phyloP scores from a whole-genome alignment of 257 asterid genomes.

The Solanum ahanhuiri region DNA sequence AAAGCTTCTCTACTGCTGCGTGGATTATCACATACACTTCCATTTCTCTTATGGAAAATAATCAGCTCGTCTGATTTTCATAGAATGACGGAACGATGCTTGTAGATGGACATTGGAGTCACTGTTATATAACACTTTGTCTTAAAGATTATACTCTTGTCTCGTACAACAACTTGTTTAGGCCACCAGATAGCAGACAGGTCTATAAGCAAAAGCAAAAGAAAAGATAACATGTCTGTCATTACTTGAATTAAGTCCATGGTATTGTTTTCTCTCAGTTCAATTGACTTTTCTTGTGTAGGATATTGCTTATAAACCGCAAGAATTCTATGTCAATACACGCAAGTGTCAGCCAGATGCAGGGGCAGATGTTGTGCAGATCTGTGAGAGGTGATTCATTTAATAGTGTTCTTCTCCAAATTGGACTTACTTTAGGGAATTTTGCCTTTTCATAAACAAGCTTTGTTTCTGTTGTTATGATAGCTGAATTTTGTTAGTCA shows the following conservation, averaged over 20 bases:
- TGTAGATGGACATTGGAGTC: neutral
- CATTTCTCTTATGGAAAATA: neutral
- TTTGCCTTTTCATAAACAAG: neutral
- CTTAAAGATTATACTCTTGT: neutral
- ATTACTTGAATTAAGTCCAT: neutral
- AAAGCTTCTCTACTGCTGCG: neutral
- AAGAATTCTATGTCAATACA: conserved; percentile 68
- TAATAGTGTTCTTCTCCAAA: neutral
- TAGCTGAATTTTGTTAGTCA: neutral
- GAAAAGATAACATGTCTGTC: neutral
- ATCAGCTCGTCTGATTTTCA: neutral
- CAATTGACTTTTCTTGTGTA: conserved; percentile 10
- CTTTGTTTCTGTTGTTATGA: neutral
- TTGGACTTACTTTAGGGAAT: neutral
- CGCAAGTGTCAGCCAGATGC: conserved; percentile 87
- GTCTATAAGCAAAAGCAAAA: neutral
- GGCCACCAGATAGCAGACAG: neutral
- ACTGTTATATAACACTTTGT: neutral
- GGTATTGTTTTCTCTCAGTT: neutral
- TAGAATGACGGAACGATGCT: neutral
- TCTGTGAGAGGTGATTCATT: conserved; percentile 73
- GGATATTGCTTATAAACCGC: conserved; percentile 96
- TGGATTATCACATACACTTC: neutral
- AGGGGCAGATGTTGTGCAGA: conserved; percentile 58
- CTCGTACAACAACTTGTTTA: neutral